Conservation (phyloP, 371 early-diverging fungal species). For the Mortierella sp. region DNA sequence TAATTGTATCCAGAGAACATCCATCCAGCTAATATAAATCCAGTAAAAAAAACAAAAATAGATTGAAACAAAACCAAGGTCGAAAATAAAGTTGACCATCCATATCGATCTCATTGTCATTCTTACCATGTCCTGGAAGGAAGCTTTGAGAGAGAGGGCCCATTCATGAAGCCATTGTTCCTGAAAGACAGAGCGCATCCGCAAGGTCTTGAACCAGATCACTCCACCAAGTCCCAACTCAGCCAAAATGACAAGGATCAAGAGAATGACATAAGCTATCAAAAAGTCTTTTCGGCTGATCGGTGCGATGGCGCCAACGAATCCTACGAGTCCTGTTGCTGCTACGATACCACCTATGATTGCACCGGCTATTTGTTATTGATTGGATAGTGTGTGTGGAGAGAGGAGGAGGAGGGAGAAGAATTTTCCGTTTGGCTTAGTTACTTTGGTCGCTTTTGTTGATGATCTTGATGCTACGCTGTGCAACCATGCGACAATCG, state of each 20-base stretch:
- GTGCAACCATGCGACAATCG: neutral
- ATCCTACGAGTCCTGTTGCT: conserved; percentile 34
- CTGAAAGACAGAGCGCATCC: conserved; percentile 46
- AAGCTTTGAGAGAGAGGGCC: conserved; percentile 35
- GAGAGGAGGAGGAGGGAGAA: neutral
- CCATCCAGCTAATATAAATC: neutral
- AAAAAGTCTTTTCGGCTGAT: conserved; percentile 30
- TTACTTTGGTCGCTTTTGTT: neutral
- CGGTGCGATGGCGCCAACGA: conserved; percentile 32
- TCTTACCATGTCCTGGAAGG: conserved; percentile 57
- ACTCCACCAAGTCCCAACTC: conserved; percentile 50
- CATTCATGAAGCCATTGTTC: conserved; percentile 33
- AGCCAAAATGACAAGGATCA: conserved; percentile 32
- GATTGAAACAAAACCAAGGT: neutral
- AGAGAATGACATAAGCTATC: conserved; percentile 23
- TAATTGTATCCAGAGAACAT: neutral
- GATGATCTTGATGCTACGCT: neutral
- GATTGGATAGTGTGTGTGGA: neutral
- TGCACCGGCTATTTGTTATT: conserved; percentile 31
- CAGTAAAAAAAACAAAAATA: neutral
- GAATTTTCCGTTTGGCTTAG: neutral
- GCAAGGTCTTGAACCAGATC: conserved; percentile 59
- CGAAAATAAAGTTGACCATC: too few relatives aligned
- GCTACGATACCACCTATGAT: conserved; percentile 45
- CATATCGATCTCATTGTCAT: neutral